phyloP scores from a whole-genome alignment of 169 alveolate genomes.

The Plasmodium sp. region DNA sequence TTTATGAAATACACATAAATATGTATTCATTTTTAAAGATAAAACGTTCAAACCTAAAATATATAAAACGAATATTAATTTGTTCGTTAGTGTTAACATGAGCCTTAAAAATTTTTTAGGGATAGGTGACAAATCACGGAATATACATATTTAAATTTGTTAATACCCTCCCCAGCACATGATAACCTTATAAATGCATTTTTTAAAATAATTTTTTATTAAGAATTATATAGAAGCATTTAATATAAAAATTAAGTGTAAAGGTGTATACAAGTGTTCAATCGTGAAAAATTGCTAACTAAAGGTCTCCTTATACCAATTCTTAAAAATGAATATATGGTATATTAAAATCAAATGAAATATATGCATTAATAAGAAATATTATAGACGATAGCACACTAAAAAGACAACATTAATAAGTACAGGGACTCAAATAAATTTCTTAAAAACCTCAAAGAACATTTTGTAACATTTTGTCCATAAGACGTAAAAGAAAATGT shows the following conservation, averaged over 20 bases:
- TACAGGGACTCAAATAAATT: neutral
- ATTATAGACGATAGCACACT: neutral
- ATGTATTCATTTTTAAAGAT: neutral
- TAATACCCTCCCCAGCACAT: neutral
- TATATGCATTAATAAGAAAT: neutral
- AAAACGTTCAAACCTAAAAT: neutral
- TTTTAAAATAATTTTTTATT: neutral
- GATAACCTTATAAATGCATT: neutral
- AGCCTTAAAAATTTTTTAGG: neutral
- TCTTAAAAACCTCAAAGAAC: neutral
- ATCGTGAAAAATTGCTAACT: neutral
- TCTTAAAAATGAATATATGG: neutral
- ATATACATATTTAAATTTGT: neutral
- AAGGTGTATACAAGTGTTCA: neutral
- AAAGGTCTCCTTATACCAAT: neutral
- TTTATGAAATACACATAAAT: neutral
- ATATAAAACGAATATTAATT: neutral
- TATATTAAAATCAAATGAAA: neutral
- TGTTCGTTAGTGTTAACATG: neutral
- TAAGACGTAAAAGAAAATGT: neutral
- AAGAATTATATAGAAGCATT: neutral
- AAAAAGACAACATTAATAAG: neutral
- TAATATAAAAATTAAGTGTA: neutral
- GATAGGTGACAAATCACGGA: neutral
- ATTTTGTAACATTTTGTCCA: neutral